Conservation (phyloP, 1,139 yeast genomes). For the Pichia sp. region DNA sequence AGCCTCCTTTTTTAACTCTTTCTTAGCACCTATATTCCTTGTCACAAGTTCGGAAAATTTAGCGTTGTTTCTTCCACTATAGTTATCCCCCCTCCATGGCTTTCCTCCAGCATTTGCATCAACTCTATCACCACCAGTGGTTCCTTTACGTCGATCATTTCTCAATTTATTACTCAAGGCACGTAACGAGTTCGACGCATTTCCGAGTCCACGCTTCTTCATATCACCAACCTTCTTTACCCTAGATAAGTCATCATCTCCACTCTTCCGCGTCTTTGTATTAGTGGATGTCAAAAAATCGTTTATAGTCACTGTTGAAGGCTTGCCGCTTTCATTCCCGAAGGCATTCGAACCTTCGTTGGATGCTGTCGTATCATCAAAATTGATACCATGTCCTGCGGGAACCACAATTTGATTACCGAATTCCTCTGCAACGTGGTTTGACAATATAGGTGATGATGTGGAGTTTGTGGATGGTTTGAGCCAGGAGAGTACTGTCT, state of each 20-base stretch:
- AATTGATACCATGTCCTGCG: slow-evolving; percentile 35
- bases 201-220: slow-evolving; percentile 13
- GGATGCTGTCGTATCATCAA: slow-evolving; percentile 15
- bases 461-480: neutral
- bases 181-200: slow-evolving; percentile 29
- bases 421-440: slow-evolving; percentile 7
- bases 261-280: slow-evolving; percentile 1
- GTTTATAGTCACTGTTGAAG: slow-evolving; percentile 6
- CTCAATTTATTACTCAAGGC: slow-evolving; percentile 43
- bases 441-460: neutral
- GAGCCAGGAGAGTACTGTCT: slow-evolving; percentile 39
- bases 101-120: slow-evolving; percentile 1
- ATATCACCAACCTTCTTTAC: slow-evolving; percentile 10
- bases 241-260: too few relatives aligned
- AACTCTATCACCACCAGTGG: slow-evolving; percentile 4
- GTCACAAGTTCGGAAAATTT: too few relatives aligned
- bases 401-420: slow-evolving; percentile 38
- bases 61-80: too few relatives aligned
- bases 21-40: too few relatives aligned
- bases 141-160: slow-evolving; percentile 20
- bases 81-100: too few relatives aligned
- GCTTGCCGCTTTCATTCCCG: neutral
- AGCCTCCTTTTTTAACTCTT: too few relatives aligned
- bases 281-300: slow-evolving; percentile 9
- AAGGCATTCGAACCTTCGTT: neutral